These are phyloP conservation scores for Linanthus parryae DNA, from an alignment of 148 eudicot genomes.

Conservation along the genomic window DNA sequence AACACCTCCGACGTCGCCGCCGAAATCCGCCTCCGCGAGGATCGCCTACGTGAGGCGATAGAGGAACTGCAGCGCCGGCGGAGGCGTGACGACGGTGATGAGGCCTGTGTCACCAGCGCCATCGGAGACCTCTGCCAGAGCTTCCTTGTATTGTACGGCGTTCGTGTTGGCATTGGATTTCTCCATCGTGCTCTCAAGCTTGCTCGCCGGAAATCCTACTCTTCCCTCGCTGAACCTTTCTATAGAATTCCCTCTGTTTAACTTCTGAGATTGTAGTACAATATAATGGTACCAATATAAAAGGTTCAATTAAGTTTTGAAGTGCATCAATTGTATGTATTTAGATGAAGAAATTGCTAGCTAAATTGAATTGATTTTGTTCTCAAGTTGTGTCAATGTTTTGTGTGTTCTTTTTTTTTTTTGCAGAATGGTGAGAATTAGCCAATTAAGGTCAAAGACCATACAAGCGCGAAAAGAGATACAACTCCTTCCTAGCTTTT, in stretches of 20 bases:
- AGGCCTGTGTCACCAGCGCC: conserved; percentile 86
- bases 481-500: too few relatives aligned
- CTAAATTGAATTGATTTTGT: neutral
- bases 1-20: conserved; percentile 38
- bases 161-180: conserved; percentile 90
- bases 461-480: too few relatives aligned
- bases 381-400: neutral
- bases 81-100: conserved; percentile 65
- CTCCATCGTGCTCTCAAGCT: conserved; percentile 91
- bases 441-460: too few relatives aligned
- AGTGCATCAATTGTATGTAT: too few relatives aligned
- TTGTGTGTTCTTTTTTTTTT: too few relatives aligned
- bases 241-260: neutral
- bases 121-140: conserved; percentile 93
- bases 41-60: conserved; percentile 73
- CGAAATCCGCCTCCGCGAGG: conserved; percentile 75
- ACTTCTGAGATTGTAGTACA: neutral
- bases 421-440: too few relatives aligned
- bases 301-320: too few relatives aligned
- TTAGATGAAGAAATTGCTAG: neutral
- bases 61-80: conserved; percentile 81
- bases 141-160: conserved; percentile 86
- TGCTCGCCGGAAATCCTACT: conserved; percentile 73
- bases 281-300: too few relatives aligned
- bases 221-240: conserved; percentile 38